phyloP scores from a whole-genome alignment of 1,284 basidiomycete species.

The Lignosus rhinocerotis region DNA sequence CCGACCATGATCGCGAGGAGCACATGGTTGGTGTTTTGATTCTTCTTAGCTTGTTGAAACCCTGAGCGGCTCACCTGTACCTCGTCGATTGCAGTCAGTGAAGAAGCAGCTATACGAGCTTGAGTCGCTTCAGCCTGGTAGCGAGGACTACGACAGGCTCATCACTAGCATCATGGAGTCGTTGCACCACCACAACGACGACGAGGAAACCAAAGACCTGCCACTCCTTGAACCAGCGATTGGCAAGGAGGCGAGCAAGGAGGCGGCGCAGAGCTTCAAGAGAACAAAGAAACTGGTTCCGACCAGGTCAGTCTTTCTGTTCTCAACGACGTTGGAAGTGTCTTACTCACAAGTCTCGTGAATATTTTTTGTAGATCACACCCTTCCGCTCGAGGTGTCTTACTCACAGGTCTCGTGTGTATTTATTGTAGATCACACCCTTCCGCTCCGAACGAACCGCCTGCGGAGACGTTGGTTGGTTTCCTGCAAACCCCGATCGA shows the following conservation, averaged over 20 bases:
- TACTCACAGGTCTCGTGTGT: not conserved
- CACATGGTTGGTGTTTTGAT: conserved; percentile 50
- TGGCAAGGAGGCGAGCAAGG: conserved; percentile 40
- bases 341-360: not conserved
- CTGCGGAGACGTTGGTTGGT: conserved; percentile 60
- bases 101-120: conserved; percentile 52
- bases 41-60: not conserved
- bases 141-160: conserved; percentile 42
- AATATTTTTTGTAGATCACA: not conserved
- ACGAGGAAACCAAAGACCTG: conserved; percentile 57
- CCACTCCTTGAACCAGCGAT: conserved; percentile 52
- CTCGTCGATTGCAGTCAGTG: conserved; percentile 35
- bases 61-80: not conserved
- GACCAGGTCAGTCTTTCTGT: conserved; percentile 42
- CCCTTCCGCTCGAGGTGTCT: conserved; percentile 41
- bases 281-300: conserved; percentile 67
- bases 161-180: conserved; percentile 48
- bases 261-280: conserved; percentile 50
- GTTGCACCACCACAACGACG: conserved; percentile 54
- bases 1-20: conserved; percentile 60
- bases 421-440: conserved; percentile 32
- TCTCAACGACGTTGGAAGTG: not conserved
- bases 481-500: conserved; percentile 61
- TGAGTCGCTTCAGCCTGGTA: conserved; percentile 44
- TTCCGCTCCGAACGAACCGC: conserved; percentile 53